These are phyloP conservation scores for Blastobotrys aristatus DNA, from an alignment of 1,139 yeast species.

Conservation along the genomic window DNA sequence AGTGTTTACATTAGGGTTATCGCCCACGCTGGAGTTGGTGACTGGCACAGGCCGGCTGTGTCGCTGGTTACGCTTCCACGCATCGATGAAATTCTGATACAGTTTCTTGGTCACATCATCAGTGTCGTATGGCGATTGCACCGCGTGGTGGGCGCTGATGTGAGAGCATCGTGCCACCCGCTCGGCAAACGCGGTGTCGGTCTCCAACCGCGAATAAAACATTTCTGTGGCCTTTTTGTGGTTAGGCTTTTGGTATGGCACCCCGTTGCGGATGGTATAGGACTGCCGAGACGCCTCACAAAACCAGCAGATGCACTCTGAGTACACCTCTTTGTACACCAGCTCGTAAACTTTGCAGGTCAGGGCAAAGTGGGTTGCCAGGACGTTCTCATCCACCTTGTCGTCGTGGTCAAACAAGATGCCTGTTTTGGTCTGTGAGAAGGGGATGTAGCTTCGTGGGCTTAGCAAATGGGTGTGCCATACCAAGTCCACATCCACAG, in stretches of 20 bases:
- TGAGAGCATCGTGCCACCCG: slow-evolving; percentile 9
- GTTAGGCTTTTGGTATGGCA: slow-evolving; percentile 8
- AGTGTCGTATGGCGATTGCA: slow-evolving; percentile 8
- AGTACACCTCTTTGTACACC: slow-evolving; percentile 28
- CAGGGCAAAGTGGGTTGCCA: slow-evolving; percentile 27
- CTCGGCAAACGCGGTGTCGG: not conserved
- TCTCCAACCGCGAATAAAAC: not conserved
- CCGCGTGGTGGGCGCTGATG: slow-evolving; percentile 22
- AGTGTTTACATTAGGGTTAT: not conserved
- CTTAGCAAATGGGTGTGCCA: slow-evolving; percentile 43
- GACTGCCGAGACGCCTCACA: slow-evolving; percentile 27
- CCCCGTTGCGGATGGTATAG: not conserved
- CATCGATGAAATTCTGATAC: not conserved
- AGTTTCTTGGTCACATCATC: not conserved
- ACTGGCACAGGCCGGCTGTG: slow-evolving; percentile 6
- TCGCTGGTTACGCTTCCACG: slow-evolving; percentile 3
- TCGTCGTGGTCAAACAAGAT: slow-evolving; percentile 35
- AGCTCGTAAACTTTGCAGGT: slow-evolving; percentile 29
- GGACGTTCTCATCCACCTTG: slow-evolving; percentile 29
- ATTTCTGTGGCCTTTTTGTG: not conserved
- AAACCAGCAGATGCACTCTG: slow-evolving; percentile 34
- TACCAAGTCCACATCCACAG: slow-evolving; percentile 40
- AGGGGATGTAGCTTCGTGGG: slow-evolving; percentile 29
- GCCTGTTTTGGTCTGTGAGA: slow-evolving; percentile 22
- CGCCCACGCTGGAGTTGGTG: not conserved